A percentile compares a stretch with the other conserved stretches of the same genome.
phyloP scores from a whole-genome alignment of 2,329 filamentous ascomycete species.

The Alternaria postmessia region DNA sequence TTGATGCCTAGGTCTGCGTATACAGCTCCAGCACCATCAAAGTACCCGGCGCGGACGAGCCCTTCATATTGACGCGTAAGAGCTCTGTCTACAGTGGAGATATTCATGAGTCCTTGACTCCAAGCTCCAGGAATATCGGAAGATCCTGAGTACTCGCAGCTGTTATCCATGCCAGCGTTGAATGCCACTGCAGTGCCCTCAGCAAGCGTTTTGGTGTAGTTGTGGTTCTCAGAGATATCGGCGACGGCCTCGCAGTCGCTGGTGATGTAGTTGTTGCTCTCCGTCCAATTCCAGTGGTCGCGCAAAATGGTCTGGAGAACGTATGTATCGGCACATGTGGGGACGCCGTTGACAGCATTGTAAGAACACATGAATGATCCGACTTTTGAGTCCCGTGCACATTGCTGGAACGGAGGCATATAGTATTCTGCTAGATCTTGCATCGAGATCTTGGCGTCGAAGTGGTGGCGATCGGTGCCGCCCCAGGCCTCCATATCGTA shows the following conservation, averaged over 20 bases:
- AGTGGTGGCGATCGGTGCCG: conserved; percentile 54
- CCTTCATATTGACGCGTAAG: too few species aligned
- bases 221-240: conserved; percentile 64
- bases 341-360: conserved; percentile 71
- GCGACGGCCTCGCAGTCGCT: conserved; percentile 71
- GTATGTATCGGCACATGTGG: conserved; percentile 69
- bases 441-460: conserved; percentile 63
- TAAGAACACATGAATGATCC: conserved; percentile 64
- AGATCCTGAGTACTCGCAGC: conserved; percentile 58
- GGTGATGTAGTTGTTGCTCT: conserved; percentile 68
- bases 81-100: conserved; percentile 56
- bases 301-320: conserved; percentile 70
- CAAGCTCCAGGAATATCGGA: conserved; percentile 25
- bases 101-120: conserved; percentile 45
- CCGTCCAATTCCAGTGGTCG: conserved; percentile 70
- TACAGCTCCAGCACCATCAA: conserved; percentile 62
- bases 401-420: conserved; percentile 68
- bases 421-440: conserved; percentile 76
- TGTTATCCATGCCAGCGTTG: conserved; percentile 62
- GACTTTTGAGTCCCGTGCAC: conserved; percentile 55
- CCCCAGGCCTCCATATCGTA: conserved; percentile 43
- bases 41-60: conserved; percentile 56
- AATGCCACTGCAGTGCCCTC: conserved; percentile 59
- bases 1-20: conserved; percentile 60
- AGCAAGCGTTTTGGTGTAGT: conserved; percentile 49